Evolutionary conservation across 495 filamentous ascomycete genomes (phyloP).

Genomic region (Neurospora sp.): DNA sequence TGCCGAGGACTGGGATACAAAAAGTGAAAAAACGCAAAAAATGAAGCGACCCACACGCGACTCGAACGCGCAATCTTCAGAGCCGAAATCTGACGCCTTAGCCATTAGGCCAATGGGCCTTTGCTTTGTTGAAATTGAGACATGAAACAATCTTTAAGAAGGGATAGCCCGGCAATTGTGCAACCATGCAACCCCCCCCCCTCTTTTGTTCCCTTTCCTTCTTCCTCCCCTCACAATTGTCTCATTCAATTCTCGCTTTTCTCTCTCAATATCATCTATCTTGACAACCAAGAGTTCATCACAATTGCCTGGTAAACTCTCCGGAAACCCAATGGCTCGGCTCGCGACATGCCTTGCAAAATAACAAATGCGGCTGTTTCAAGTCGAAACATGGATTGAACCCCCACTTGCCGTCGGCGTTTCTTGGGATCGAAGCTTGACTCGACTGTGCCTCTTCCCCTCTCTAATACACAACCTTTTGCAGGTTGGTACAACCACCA

Average conservation of each 20-base stretch:
- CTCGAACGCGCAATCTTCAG: conserved; percentile 26
- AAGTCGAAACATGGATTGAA: background rate
- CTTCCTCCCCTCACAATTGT: background rate
- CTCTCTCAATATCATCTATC: background rate
- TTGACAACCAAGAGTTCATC: background rate
- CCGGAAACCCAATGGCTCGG: background rate
- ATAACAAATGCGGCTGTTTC: background rate
- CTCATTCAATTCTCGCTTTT: background rate
- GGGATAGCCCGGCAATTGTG: background rate
- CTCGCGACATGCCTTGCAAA: background rate
- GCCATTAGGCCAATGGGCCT: conserved; percentile 17
- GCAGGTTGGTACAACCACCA: background rate
- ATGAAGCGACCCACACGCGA: conserved; percentile 17
- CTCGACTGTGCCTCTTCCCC: background rate
- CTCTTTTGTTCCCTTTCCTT: background rate
- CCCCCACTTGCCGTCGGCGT: background rate
- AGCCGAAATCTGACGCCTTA: conserved; percentile 16
- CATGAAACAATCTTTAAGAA: background rate
- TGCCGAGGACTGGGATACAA: background rate
- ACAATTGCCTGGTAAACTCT: background rate
- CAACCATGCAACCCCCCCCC: background rate
- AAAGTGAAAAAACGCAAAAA: background rate
- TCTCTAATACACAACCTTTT: background rate
- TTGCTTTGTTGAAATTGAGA: background rate
- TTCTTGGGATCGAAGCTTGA: background rate